Evolutionary conservation across 768 basidiomycete species (phyloP), one percentile per base, ranked within the genome.

Genomic region (Gloeopeniophorella convolvens): DNA sequence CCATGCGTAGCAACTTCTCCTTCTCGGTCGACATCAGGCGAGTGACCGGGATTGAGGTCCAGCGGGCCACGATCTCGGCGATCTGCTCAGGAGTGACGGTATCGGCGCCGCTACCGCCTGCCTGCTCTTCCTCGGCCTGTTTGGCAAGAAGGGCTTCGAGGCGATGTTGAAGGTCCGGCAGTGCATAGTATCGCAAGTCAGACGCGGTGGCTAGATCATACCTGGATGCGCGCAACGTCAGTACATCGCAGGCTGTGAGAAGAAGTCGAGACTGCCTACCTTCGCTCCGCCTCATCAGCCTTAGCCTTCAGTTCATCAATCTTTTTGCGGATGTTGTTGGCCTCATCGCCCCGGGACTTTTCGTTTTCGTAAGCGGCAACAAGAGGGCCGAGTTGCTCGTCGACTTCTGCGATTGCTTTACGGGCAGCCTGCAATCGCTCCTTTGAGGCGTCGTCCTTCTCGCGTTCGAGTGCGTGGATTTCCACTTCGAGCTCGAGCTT

Each of bases 401-500:
- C 89, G 34, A 94, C 79, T 39, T 90, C 82, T 3, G 87, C 81
- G 54, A 91, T 82, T 4, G 79, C 77, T 66, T 89, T 93, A 55
- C 77, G 79, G 7, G 91, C 90, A 15, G 70, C 56, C 31, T 74
- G 73, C 10, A 95, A 73, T 11, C 91, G 79, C 50, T 93, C 90
- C 66, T 89, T 88, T 60, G 89, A 92, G 4, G 89, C 87, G 4
- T 79, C 64, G 52, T 96, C 93, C 65, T 91, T 94, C 66, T 96
- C 93, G 40, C 92, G 80, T 63, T 93, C 89, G 44, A 97, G 71
- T 9, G 95, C 95, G 63, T 96, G 93, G 18, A 96, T 87, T 63
- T 96, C 95, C 16, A 98, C 83, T 62, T 97, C 89, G 24, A 98
- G 76, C 62, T 95, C 89, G 27, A 97, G 78, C 65, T 89, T 92